phyloP scores from a whole-genome alignment of 345 rosid genomes.

The Gossypium australe region DNA sequence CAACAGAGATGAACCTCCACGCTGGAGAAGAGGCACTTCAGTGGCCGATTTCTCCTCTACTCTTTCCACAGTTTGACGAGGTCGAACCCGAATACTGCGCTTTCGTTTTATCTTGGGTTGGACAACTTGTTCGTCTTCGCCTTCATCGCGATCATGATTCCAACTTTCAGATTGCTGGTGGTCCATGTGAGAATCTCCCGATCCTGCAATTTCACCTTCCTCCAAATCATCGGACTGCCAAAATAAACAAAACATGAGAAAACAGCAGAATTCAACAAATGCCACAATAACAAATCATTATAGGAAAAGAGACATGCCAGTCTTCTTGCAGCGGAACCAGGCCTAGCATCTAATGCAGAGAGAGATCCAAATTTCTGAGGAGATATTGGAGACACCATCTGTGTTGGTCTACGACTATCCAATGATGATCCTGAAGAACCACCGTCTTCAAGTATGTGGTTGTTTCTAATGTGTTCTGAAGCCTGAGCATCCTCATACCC shows the following conservation, averaged over 20 bases:
- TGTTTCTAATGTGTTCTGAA: conserved; percentile 46
- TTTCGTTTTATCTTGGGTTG: conserved; percentile 96
- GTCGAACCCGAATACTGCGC: conserved; percentile 86
- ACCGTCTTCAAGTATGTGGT: conserved; percentile 49
- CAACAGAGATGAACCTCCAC: conserved; percentile 42
- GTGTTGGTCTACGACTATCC: conserved; percentile 54
- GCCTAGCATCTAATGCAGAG: conserved; percentile 93
- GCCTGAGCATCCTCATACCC: conserved; percentile 52
- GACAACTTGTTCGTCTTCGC: conserved; percentile 94
- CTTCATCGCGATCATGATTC: conserved; percentile 91
- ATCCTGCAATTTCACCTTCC: conserved; percentile 93
- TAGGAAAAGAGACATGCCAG: conserved; percentile 45
- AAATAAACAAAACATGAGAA: conserved; percentile 27
- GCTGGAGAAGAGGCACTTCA: conserved; percentile 47
- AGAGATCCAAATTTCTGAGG: conserved; percentile 91
- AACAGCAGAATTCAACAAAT: conserved; percentile 12
- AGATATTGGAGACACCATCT: conserved; percentile 79
- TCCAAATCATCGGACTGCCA: conserved; percentile 85
- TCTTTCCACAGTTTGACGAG: conserved; percentile 70
- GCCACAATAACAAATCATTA: background rate
- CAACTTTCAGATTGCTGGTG: conserved; percentile 92
- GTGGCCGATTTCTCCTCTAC: conserved; percentile 47
- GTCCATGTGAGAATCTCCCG: conserved; percentile 90
- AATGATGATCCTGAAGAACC: conserved; percentile 92
- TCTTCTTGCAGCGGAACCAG: conserved; percentile 69